Evolutionary conservation across 2,329 filamentous ascomycete species (phyloP).

Genomic region (Cadophora sp.): DNA sequence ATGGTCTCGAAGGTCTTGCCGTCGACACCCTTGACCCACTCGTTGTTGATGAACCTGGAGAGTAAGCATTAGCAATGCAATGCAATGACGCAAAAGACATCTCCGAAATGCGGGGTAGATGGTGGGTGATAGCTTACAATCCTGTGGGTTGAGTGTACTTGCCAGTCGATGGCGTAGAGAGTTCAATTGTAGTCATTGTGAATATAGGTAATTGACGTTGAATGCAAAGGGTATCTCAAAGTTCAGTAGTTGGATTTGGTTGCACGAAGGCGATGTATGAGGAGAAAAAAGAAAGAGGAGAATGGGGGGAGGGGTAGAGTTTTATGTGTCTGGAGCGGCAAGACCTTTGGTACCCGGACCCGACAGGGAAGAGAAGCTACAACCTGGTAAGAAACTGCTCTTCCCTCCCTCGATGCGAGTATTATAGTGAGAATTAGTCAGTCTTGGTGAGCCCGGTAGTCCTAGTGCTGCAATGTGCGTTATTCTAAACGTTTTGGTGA

Average conservation of each 20-base stretch:
- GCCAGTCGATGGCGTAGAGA: conserved; percentile 43
- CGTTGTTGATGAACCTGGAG: conserved; percentile 78
- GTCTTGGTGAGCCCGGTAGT: conserved; percentile 3
- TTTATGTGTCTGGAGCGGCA: conserved; percentile 10
- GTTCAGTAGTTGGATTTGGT: background rate
- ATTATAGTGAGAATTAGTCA: background rate
- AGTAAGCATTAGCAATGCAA: background rate
- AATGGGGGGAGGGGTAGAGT: conserved; percentile 12
- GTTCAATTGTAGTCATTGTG: conserved; percentile 23
- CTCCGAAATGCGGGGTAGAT: conserved; percentile 30
- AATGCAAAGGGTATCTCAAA: conserved; percentile 10
- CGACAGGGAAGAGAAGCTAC: conserved; percentile 1
- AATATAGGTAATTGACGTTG: conserved; percentile 5
- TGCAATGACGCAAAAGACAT: background rate
- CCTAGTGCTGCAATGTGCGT: background rate
- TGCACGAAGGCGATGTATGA: conserved; percentile 12
- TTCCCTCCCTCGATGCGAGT: background rate
- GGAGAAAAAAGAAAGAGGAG: background rate
- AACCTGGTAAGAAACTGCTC: background rate
- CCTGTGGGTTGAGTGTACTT: conserved; percentile 46
- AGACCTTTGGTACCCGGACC: conserved; percentile 11
- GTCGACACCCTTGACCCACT: conserved; percentile 83
- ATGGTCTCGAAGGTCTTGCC: conserved; percentile 92
- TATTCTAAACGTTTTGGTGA: conserved; percentile 13
- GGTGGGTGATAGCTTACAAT: conserved; percentile 51